These are phyloP conservation scores for Flaveria bidentis DNA, from an alignment of 129 eudicot genomes.

Conservation along the genomic window DNA sequence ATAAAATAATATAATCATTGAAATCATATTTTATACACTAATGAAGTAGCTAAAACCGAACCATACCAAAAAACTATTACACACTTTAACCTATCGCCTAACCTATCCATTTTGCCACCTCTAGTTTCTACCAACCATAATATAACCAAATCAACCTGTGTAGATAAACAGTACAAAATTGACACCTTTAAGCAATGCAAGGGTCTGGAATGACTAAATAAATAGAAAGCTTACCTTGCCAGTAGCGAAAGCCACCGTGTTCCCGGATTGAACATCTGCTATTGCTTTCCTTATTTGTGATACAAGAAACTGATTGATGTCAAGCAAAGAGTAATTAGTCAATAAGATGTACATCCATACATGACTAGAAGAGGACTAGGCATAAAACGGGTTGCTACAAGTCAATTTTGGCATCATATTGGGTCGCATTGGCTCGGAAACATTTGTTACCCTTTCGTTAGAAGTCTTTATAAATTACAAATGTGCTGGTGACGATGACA, in stretches of 20 bases:
- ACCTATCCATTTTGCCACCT: background rate
- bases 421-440: background rate
- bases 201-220: background rate
- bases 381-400: background rate
- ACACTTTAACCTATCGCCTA: background rate
- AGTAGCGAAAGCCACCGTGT: slow-evolving; percentile 67
- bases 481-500: background rate
- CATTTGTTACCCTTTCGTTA: background rate
- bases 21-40: background rate
- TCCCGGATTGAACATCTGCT: slow-evolving; percentile 78
- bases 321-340: slow-evolving; percentile 8
- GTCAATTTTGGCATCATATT: background rate
- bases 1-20: background rate
- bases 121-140: background rate
- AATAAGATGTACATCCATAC: slow-evolving; percentile 16
- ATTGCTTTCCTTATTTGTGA: slow-evolving; percentile 87
- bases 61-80: background rate
- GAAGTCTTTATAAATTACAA: background rate
- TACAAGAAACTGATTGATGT: slow-evolving; percentile 60
- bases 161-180: background rate
- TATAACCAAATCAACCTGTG: background rate
- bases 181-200: slow-evolving; percentile 1
- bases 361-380: background rate
- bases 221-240: slow-evolving; percentile 56
- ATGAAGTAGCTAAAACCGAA: background rate